Conservation (phyloP, 1,139 yeast species). For the Hansenula lynferdii region DNA sequence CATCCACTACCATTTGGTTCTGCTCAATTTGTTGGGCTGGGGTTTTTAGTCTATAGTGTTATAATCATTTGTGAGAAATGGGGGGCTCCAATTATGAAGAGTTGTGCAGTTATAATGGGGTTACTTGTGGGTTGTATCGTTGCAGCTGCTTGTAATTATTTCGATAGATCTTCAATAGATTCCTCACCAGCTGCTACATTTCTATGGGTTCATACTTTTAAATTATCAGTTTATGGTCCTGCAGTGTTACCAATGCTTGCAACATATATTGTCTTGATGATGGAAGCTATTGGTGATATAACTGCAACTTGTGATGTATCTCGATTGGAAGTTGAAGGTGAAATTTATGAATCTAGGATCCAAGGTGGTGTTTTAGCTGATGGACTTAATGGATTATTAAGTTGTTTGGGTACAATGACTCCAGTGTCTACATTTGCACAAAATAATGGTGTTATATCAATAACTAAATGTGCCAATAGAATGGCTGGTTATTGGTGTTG, state of each 20-base stretch:
- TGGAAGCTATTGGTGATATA: conserved; percentile 92
- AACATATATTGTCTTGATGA: conserved; percentile 72
- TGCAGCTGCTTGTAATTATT: conserved; percentile 90
- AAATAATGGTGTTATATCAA: conserved; percentile 88
- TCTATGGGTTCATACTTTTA: conserved; percentile 84
- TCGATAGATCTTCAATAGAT: conserved; percentile 49
- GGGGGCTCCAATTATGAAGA: conserved; percentile 92
- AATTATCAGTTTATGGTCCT: conserved; percentile 72
- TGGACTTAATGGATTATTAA: conserved; percentile 61
- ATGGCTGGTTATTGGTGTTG: conserved; percentile 89
- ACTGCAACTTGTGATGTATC: conserved; percentile 93
- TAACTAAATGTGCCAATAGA: conserved; percentile 87
- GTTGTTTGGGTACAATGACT: conserved; percentile 72
- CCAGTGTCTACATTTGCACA: conserved; percentile 91
- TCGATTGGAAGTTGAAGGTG: conserved; percentile 77
- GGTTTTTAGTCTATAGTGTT: conserved; percentile 72
- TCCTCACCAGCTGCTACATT: conserved; percentile 79
- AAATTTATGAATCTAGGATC: conserved; percentile 70
- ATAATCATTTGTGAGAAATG: conserved; percentile 75
- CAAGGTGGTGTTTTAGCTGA: conserved; percentile 93
- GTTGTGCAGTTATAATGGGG: conserved; percentile 87
- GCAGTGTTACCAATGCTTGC: conserved; percentile 83
- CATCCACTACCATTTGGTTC: conserved; percentile 73
- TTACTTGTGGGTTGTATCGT: conserved; percentile 84
- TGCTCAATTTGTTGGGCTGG: conserved; percentile 80